phyloP scores from a whole-genome alignment of 139 green algal species.

The Picochlorum costavermella region DNA sequence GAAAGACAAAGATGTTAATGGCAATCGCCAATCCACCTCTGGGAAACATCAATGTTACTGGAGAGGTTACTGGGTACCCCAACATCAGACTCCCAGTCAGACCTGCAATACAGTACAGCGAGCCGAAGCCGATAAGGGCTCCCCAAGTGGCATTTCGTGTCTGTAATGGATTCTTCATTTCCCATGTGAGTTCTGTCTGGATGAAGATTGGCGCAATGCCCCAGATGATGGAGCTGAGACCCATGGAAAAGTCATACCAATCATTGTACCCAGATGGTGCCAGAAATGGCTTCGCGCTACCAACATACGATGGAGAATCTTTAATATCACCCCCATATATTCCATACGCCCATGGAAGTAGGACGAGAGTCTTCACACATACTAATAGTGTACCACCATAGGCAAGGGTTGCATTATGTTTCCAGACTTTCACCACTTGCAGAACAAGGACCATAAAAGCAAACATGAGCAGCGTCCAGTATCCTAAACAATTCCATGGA shows the following conservation, averaged over 20 bases:
- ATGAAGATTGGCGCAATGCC: not conserved
- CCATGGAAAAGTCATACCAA: slow-evolving; percentile 2
- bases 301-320: not conserved
- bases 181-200: not conserved
- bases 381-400: not conserved
- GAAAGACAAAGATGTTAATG: not conserved
- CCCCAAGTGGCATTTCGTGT: not conserved
- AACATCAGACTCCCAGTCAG: not conserved
- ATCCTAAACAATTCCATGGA: not conserved
- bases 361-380: not conserved
- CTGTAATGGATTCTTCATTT: slow-evolving; percentile 2
- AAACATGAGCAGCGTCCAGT: slow-evolving; percentile 1
- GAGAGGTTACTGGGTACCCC: not conserved
- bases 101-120: not conserved
- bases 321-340: not conserved
- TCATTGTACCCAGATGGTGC: slow-evolving; percentile 2
- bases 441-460: not conserved
- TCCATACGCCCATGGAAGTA: not conserved
- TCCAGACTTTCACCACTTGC: not conserved
- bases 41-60: not conserved
- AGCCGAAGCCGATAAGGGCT: not conserved
- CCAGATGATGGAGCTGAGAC: not conserved
- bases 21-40: not conserved
- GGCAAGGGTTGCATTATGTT: not conserved
- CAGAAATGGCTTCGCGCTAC: not conserved